Percentiles rank a stretch among this genome's conserved stretches.
Conservation (phyloP, 495 filamentous ascomycete species). For the Entonaema liquescens region DNA sequence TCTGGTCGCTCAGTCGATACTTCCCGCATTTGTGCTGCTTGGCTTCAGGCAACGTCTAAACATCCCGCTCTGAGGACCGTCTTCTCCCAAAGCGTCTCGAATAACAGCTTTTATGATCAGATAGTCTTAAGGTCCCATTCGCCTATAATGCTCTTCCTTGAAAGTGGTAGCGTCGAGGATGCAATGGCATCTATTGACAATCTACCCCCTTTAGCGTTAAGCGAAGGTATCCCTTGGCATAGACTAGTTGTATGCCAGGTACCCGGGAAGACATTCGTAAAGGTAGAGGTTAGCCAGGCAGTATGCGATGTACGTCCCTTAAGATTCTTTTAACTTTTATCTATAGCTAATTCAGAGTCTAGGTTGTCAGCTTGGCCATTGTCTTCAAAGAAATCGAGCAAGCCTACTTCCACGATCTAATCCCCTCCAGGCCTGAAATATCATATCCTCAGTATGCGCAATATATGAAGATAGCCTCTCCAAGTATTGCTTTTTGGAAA, state of each 20-base stretch:
- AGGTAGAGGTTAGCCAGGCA: conserved; percentile 57
- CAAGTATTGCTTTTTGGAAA: conserved; percentile 54
- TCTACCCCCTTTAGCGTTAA: conserved; percentile 48
- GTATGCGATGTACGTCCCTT: conserved; percentile 51
- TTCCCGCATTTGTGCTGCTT: conserved; percentile 55
- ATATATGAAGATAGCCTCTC: conserved; percentile 47
- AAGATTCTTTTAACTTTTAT: background rate
- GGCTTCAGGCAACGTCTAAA: conserved; percentile 51
- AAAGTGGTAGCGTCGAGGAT: conserved; percentile 51
- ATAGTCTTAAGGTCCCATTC: conserved; percentile 54
- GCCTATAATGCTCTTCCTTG: conserved; percentile 59
- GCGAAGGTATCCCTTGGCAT: conserved; percentile 53
- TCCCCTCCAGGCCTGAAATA: conserved; percentile 42
- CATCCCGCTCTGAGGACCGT: conserved; percentile 55
- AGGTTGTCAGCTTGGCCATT: conserved; percentile 52
- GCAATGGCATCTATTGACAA: conserved; percentile 53
- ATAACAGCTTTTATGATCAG: conserved; percentile 52
- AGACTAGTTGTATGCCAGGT: conserved; percentile 57
- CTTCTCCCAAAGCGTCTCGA: conserved; percentile 54
- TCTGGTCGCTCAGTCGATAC: conserved; percentile 50
- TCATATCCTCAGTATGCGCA: conserved; percentile 52
- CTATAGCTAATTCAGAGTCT: conserved; percentile 15
- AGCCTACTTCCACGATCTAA: conserved; percentile 49
- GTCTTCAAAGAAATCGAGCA: conserved; percentile 54
- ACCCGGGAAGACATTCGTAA: conserved; percentile 53